phyloP scores from a whole-genome alignment of 305 asterid species.

The Plantago coronopus region DNA sequence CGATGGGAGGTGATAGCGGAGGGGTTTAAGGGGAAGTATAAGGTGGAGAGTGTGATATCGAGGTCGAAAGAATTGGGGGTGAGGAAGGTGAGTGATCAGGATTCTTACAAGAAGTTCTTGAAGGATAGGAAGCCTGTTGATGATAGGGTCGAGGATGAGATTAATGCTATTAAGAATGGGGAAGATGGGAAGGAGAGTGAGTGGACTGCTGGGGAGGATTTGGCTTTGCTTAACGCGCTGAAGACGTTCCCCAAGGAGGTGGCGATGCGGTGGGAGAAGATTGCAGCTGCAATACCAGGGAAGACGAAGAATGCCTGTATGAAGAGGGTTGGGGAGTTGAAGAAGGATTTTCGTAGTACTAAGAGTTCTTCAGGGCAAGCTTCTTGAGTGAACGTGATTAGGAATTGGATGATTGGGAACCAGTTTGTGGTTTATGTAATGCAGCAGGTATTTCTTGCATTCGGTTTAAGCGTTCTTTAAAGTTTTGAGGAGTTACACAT shows the following conservation, averaged over 20 bases:
- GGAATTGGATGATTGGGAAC: not conserved
- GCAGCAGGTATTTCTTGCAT: not conserved
- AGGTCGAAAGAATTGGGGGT: constrained; percentile 61
- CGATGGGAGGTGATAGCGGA: constrained; percentile 93
- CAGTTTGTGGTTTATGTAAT: not conserved
- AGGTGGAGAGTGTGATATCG: constrained; percentile 60
- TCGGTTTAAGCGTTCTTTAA: not conserved
- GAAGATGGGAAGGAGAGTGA: constrained; percentile 31
- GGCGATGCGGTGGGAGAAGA: constrained; percentile 93
- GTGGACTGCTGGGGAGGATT: constrained; percentile 85
- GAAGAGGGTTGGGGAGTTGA: constrained; percentile 71
- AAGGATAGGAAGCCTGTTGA: constrained; percentile 65
- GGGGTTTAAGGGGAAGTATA: constrained; percentile 63
- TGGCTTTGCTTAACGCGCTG: constrained; percentile 81
- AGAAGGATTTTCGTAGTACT: constrained; percentile 75
- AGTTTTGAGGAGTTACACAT: constrained; percentile 12
- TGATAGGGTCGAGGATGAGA: constrained; percentile 33
- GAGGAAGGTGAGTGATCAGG: constrained; percentile 56
- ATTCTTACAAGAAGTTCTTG: constrained; percentile 64
- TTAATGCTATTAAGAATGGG: constrained; percentile 20
- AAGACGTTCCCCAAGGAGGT: constrained; percentile 81
- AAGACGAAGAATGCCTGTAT: constrained; percentile 63
- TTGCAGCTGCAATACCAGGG: constrained; percentile 80
- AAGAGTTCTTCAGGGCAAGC: constrained; percentile 47
- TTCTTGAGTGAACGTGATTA: constrained; percentile 27